phyloP scores from a whole-genome alignment of 2,329 filamentous ascomycete species.

The Escovopsis sp. region DNA sequence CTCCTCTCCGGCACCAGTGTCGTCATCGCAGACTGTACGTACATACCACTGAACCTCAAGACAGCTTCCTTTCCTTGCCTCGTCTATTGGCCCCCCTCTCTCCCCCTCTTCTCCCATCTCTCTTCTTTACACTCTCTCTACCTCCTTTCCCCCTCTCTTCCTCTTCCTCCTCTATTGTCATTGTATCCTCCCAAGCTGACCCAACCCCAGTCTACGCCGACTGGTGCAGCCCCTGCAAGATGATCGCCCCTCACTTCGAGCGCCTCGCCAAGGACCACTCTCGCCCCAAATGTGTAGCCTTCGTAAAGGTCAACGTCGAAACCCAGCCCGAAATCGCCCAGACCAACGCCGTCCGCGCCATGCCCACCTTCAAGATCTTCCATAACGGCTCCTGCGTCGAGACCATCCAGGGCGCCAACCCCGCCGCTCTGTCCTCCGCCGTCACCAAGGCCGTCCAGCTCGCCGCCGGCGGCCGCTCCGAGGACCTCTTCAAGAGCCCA shows the following conservation, averaged over 20 bases:
- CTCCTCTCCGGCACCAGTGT: slow-evolving; percentile 59
- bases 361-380: slow-evolving; percentile 92
- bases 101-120: too few relatives aligned
- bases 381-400: slow-evolving; percentile 57
- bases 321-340: slow-evolving; percentile 61
- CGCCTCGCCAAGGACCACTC: slow-evolving; percentile 66
- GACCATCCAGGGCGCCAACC: slow-evolving; percentile 70
- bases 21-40: slow-evolving; percentile 86
- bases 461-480: slow-evolving; percentile 24
- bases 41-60: too few relatives aligned
- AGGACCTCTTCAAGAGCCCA: slow-evolving; percentile 34
- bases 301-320: slow-evolving; percentile 86
- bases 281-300: slow-evolving; percentile 68
- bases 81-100: too few relatives aligned
- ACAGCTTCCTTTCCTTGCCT: slow-evolving; percentile 16
- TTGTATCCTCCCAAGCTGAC: too few relatives aligned
- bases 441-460: slow-evolving; percentile 55
- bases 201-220: slow-evolving; percentile 65
- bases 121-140: too few relatives aligned
- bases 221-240: slow-evolving; percentile 89
- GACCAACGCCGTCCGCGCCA: slow-evolving; percentile 65
- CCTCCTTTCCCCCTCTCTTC: too few relatives aligned
- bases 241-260: slow-evolving; percentile 80
- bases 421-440: slow-evolving; percentile 56
- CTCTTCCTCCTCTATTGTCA: too few relatives aligned